These are phyloP conservation scores for Oenanthe sinensis DNA, from an alignment of 129 eudicot species.

Conservation along the genomic window DNA sequence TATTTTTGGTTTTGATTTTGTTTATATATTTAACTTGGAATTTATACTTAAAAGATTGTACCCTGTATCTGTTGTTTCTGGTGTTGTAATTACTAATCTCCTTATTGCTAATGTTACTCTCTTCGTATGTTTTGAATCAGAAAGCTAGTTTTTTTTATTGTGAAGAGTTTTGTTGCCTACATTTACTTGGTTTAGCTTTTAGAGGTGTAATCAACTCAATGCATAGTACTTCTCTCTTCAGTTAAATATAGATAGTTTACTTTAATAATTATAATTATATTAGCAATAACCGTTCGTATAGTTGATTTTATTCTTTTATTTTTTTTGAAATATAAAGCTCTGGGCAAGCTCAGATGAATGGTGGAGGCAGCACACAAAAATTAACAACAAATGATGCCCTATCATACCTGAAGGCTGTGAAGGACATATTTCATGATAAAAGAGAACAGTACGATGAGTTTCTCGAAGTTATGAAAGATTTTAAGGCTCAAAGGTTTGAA, in stretches of 20 bases:
- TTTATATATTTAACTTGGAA: background rate
- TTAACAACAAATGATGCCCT: conserved; percentile 66
- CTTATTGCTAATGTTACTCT: background rate
- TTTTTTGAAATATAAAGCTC: conserved; percentile 36
- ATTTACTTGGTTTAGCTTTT: background rate
- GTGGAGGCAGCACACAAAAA: conserved; percentile 41
- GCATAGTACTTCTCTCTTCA: background rate
- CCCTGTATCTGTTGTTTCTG: background rate
- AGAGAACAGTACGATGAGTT: conserved; percentile 69
- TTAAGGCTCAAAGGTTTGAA: conserved; percentile 68
- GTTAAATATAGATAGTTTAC: background rate
- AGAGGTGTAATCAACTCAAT: background rate
- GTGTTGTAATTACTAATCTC: background rate
- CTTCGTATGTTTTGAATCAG: background rate
- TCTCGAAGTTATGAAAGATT: conserved; percentile 86
- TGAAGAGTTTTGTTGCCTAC: background rate
- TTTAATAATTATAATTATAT: background rate
- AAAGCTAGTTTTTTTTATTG: background rate
- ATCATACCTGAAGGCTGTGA: conserved; percentile 69
- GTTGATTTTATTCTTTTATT: background rate
- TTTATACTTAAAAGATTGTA: background rate
- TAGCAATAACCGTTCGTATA: conserved; percentile 1
- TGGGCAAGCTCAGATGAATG: conserved; percentile 44
- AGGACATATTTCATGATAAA: conserved; percentile 56
- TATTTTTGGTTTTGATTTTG: background rate